Evolutionary conservation across 768 basidiomycete genomes (phyloP).

Genomic region (Phlebiopsis flavidoalba): DNA sequence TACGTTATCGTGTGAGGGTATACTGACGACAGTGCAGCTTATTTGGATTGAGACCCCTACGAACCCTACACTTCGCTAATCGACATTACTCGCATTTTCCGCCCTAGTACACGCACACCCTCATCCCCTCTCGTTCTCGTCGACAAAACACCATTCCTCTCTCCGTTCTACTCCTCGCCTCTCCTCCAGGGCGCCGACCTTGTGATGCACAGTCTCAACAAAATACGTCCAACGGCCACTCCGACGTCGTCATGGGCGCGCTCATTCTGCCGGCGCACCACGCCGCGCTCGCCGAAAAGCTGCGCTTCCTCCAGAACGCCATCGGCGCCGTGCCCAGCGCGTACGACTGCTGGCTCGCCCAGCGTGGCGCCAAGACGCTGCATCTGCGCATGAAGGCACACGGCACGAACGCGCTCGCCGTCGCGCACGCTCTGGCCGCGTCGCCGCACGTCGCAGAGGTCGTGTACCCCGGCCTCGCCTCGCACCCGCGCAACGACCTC

Average conservation of each 20-base stretch:
- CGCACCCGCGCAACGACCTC: conserved; percentile 59
- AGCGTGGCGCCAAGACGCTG: conserved; percentile 89
- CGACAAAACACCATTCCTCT: conserved; percentile 89
- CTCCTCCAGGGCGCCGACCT: conserved; percentile 82
- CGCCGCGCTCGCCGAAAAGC: conserved; percentile 39
- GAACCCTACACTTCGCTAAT: conserved; percentile 90
- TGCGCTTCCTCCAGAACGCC: conserved; percentile 89
- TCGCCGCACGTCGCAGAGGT: conserved; percentile 69
- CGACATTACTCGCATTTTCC: conserved; percentile 69
- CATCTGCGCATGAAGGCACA: conserved; percentile 84
- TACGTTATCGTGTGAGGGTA: neutral
- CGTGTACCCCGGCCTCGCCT: conserved; percentile 77
- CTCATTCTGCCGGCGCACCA: conserved; percentile 63
- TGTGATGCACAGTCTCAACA: conserved; percentile 75
- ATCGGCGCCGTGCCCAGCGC: conserved; percentile 81
- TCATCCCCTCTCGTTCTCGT: conserved; percentile 76
- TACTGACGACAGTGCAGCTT: conserved; percentile 40
- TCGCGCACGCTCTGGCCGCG: conserved; percentile 57
- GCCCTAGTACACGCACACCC: conserved; percentile 59
- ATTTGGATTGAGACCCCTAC: conserved; percentile 96
- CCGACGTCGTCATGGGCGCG: conserved; percentile 89
- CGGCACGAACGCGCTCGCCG: conserved; percentile 72
- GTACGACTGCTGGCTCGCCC: conserved; percentile 87
- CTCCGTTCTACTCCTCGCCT: conserved; percentile 87
- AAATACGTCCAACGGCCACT: conserved; percentile 96